phyloP scores from a whole-genome alignment of 768 basidiomycete genomes.

The Candolleomyces aberdarensis region DNA sequence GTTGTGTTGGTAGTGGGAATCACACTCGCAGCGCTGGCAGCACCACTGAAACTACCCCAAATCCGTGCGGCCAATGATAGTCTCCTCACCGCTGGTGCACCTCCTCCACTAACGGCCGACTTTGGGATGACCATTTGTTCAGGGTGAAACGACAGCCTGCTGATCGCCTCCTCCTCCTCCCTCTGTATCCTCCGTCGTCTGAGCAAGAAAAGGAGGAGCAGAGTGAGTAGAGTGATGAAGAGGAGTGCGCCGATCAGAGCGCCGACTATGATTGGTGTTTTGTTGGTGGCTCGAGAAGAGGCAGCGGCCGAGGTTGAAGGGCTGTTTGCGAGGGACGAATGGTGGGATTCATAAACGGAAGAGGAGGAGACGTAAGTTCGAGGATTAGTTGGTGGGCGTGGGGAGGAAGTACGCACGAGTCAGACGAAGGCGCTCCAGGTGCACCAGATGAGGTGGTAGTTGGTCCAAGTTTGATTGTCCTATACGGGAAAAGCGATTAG shows the following conservation, averaged over 20 bases:
- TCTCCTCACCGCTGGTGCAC: too few species aligned
- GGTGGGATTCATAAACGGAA: neutral
- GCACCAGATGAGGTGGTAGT: too few species aligned
- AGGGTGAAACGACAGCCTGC: constrained; percentile 2
- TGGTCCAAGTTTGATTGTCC: too few species aligned
- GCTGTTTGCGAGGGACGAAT: too few species aligned
- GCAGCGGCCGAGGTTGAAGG: neutral
- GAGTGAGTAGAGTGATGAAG: neutral
- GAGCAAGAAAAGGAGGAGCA: neutral
- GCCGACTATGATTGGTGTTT: constrained; percentile 2
- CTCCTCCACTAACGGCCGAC: neutral
- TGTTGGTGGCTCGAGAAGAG: neutral
- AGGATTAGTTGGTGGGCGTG: neutral
- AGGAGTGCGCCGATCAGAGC: neutral
- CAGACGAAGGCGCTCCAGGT: too few species aligned
- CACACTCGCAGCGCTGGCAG: too few species aligned
- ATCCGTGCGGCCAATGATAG: too few species aligned
- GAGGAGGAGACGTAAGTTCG: neutral
- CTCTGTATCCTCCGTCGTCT: neutral
- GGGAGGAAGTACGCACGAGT: too few species aligned
- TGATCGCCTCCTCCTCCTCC: neutral
- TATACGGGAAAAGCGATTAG: too few species aligned
- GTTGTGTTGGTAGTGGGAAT: too few species aligned
- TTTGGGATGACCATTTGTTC: constrained; percentile 3
- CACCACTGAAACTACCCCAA: too few species aligned